These are phyloP conservation scores for Neoboletus subvelutipes DNA, from an alignment of 768 basidiomycete species.

Conservation along the genomic window DNA sequence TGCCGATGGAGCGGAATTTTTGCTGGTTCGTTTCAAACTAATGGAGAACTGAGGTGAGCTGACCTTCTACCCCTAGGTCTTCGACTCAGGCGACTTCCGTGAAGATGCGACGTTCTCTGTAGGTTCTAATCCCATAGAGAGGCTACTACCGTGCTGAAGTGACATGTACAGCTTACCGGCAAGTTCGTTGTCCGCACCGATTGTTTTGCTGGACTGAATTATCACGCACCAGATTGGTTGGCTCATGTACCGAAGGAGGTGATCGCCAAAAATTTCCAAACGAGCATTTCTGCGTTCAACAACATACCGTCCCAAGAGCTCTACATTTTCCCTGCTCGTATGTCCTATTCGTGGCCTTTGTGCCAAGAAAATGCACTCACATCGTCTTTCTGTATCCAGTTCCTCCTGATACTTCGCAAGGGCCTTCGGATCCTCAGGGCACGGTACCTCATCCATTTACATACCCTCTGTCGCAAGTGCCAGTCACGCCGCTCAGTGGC, in stretches of 20 bases:
- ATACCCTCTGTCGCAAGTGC: constrained; percentile 49
- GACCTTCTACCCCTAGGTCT: constrained; percentile 18
- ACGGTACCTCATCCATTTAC: constrained; percentile 47
- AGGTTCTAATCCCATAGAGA: background rate
- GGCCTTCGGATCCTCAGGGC: constrained; percentile 37
- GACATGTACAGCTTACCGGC: constrained; percentile 11
- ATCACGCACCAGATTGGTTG: constrained; percentile 47
- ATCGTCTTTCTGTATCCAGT: constrained; percentile 21
- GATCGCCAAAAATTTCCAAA: constrained; percentile 60
- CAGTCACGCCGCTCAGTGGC: constrained; percentile 43
- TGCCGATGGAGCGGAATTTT: constrained; percentile 47
- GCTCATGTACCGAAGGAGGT: constrained; percentile 55
- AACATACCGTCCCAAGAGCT: constrained; percentile 51
- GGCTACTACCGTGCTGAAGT: background rate
- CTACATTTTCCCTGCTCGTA: constrained; percentile 48
- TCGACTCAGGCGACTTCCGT: constrained; percentile 42
- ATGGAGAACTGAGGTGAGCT: background rate
- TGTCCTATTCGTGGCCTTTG: background rate
- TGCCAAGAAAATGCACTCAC: background rate
- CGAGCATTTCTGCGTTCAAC: constrained; percentile 45
- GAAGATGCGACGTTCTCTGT: constrained; percentile 53
- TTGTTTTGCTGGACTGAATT: background rate
- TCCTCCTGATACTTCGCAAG: constrained; percentile 31
- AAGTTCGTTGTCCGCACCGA: constrained; percentile 21
- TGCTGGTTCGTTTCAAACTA: constrained; percentile 33